A percentile compares a stretch with the other conserved stretches of the same genome.
These are phyloP conservation scores for Cercospora zeae-maydis DNA, from an alignment of 2,329 filamentous ascomycete genomes.

Conservation along the genomic window DNA sequence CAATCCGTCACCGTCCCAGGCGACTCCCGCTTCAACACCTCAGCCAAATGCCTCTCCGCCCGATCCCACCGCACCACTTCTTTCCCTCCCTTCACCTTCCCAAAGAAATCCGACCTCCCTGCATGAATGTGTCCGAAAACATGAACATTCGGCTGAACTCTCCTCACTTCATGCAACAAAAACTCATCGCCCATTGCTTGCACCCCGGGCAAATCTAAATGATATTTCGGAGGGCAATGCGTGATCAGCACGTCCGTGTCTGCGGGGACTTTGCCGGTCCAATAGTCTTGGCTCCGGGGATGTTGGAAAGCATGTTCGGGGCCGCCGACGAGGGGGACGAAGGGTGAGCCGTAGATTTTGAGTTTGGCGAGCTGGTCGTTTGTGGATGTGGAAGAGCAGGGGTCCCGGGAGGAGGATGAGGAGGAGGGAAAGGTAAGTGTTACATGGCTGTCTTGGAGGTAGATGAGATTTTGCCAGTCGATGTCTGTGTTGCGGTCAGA, in stretches of 20 bases:
- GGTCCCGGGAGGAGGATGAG: conserved; percentile 11
- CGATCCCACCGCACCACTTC: conserved; percentile 72
- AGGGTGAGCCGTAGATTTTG: conserved; percentile 72
- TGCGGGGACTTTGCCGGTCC: conserved; percentile 66
- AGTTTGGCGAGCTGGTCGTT: conserved; percentile 52
- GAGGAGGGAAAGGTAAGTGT: conserved; percentile 55
- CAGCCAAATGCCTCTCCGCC: conserved; percentile 67
- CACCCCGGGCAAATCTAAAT: conserved; percentile 59
- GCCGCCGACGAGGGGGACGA: conserved; percentile 69
- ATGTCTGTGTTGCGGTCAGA: conserved; percentile 56
- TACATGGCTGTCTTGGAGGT: conserved; percentile 67
- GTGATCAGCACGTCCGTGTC: conserved; percentile 77
- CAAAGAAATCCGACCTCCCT: conserved; percentile 41
- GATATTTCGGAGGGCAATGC: conserved; percentile 72
- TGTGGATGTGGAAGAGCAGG: neutral
- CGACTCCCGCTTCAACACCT: conserved; percentile 46
- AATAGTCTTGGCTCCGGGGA: conserved; percentile 60
- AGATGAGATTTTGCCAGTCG: conserved; percentile 66
- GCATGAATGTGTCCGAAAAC: conserved; percentile 84
- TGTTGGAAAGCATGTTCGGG: conserved; percentile 76
- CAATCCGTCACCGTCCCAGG: conserved; percentile 37
- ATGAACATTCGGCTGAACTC: conserved; percentile 70
- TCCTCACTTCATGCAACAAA: conserved; percentile 69
- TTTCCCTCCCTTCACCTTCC: conserved; percentile 51
- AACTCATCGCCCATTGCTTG: conserved; percentile 62